Conservation (phyloP, 192 early-diverging fungal species). For the Entrophospora sp. region DNA sequence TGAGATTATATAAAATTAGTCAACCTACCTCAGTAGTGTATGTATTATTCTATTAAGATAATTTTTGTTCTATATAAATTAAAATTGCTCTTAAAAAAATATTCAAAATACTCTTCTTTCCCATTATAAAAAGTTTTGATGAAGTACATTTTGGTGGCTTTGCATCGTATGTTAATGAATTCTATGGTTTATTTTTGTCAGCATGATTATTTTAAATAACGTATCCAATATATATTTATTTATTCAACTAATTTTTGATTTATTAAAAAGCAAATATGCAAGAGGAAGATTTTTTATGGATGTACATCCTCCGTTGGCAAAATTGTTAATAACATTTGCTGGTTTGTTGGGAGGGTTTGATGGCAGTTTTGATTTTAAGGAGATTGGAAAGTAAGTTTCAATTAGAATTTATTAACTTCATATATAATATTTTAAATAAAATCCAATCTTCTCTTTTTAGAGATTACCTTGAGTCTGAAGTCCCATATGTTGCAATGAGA, state of each 20-base stretch:
- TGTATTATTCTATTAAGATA: constrained; percentile 9
- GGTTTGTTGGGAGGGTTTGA: constrained; percentile 82
- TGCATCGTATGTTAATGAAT: constrained; percentile 35
- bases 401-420: not conserved
- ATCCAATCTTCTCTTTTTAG: constrained; percentile 27
- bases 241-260: constrained; percentile 30
- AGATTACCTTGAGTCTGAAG: constrained; percentile 78
- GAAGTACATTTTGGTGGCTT: constrained; percentile 99
- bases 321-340: constrained; percentile 73
- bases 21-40: constrained; percentile 44
- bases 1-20: constrained; percentile 33
- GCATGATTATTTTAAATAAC: not conserved
- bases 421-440: not conserved
- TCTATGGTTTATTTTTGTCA: too few relatives aligned
- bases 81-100: not conserved
- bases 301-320: constrained; percentile 93
- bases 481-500: constrained; percentile 85
- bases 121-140: constrained; percentile 62
- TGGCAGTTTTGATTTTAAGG: constrained; percentile 86
- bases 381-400: constrained; percentile 67
- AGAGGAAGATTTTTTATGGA: constrained; percentile 86
- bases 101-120: not conserved
- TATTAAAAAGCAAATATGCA: constrained; percentile 60
- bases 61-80: not conserved
- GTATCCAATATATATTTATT: constrained; percentile 19